phyloP scores from a whole-genome alignment of 2,329 filamentous ascomycete genomes.

The Neurospora sp. region DNA sequence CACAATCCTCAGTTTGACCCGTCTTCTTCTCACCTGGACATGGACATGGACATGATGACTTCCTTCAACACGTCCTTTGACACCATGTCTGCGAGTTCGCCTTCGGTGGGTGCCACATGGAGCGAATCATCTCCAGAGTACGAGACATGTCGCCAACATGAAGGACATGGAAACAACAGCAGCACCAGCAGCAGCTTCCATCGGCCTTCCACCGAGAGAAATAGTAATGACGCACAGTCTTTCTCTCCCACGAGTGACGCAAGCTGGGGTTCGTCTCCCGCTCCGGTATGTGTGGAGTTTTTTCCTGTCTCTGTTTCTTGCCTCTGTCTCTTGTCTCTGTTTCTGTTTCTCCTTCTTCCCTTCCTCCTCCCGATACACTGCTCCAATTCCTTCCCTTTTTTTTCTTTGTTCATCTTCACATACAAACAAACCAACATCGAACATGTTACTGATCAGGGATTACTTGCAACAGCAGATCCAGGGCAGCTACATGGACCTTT shows the following conservation, averaged over 20 bases:
- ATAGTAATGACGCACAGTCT: background rate
- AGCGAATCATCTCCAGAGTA: background rate
- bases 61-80: background rate
- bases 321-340: background rate
- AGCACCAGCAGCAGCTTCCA: background rate
- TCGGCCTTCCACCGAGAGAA: background rate
- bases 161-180: background rate
- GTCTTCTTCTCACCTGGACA: background rate
- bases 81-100: background rate
- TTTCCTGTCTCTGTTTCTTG: background rate
- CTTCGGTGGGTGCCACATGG: background rate
- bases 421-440: background rate
- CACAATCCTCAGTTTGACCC: background rate
- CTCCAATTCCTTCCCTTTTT: background rate
- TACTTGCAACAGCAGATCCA: background rate
- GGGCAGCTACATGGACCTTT: background rate
- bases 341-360: background rate
- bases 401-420: background rate
- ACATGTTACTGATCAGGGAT: background rate
- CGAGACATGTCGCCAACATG: background rate
- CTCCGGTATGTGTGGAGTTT: background rate
- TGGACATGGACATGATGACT: background rate
- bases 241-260: background rate
- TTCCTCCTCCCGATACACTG: background rate
- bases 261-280: background rate